Percentiles rank a stretch among this genome's conserved stretches.
These are phyloP conservation scores for Mrakiaceae sp. DNA, from an alignment of 1,284 basidiomycete genomes.

Conservation along the genomic window DNA sequence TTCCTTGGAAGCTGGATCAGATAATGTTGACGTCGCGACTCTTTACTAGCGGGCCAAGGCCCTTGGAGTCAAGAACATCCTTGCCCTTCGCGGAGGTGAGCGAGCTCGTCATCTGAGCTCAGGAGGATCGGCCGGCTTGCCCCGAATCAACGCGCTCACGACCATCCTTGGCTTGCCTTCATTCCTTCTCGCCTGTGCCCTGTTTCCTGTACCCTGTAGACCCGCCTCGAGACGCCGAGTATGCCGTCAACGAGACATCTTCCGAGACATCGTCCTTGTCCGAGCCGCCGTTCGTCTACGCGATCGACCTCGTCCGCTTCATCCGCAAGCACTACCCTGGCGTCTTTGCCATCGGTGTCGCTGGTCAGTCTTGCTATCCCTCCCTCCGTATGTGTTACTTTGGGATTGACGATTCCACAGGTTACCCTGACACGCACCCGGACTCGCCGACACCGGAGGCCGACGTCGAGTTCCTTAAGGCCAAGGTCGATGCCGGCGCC, in stretches of 20 bases:
- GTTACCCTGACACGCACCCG: conserved; percentile 85
- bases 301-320: conserved; percentile 79
- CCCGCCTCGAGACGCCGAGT: conserved; percentile 83
- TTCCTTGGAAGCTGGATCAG: not conserved
- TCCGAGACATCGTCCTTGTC: conserved; percentile 24
- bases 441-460: conserved; percentile 53
- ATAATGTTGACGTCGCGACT: not conserved
- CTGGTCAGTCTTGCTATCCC: conserved; percentile 42
- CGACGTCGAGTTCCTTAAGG: conserved; percentile 68
- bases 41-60: conserved; percentile 57
- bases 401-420: conserved; percentile 32
- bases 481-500: conserved; percentile 88
- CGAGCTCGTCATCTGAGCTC: no score
- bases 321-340: conserved; percentile 78
- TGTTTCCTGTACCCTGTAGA: conserved; percentile 41
- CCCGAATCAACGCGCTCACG: no score
- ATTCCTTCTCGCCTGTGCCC: not conserved
- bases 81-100: conserved; percentile 79
- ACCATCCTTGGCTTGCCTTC: not conserved
- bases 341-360: conserved; percentile 84
- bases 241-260: conserved; percentile 59
- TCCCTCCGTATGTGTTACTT: not conserved
- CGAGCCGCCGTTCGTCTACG: conserved; percentile 54
- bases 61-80: conserved; percentile 75
- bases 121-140: no score